These are phyloP conservation scores for Avena sativa DNA, from an alignment of 176 grass and related monocot genomes.

Conservation along the genomic window DNA sequence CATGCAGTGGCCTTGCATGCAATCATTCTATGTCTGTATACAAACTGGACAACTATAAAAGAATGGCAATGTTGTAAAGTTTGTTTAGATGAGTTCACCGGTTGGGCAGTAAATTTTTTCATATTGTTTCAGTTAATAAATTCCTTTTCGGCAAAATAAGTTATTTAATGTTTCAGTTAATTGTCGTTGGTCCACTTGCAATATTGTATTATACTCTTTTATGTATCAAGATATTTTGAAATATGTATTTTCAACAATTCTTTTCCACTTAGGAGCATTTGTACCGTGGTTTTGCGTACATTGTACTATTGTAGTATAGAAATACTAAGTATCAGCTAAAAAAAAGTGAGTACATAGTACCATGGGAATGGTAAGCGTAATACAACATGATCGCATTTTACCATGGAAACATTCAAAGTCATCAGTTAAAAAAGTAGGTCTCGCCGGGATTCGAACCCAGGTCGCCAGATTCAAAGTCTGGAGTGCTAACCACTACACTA, in stretches of 20 bases:
- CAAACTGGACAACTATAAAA: neutral
- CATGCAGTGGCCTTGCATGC: neutral
- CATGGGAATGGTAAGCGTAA: neutral
- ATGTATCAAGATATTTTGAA: neutral
- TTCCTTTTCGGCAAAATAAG: neutral
- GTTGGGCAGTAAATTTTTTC: neutral
- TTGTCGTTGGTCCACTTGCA: neutral
- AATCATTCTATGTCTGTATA: conserved; percentile 29
- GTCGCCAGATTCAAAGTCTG: conserved; percentile 99
- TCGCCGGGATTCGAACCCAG: conserved; percentile 96
- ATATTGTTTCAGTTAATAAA: neutral
- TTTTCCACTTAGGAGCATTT: neutral
- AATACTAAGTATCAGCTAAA: neutral
- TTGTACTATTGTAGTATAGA: neutral
- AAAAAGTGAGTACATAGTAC: neutral
- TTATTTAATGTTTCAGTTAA: too few relatives aligned
- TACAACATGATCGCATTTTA: neutral
- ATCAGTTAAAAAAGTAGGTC: neutral
- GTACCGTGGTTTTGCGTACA: neutral
- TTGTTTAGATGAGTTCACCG: neutral
- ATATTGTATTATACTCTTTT: conserved; percentile 3
- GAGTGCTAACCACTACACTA: conserved; percentile 99
- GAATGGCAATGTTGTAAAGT: neutral
- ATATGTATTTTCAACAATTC: neutral
- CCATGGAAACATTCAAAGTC: neutral